A percentile compares a stretch with the other conserved stretches of the same genome.
These are phyloP conservation scores for Corynespora cassiicola DNA, from an alignment of 2,329 filamentous ascomycete species.

Conservation along the genomic window DNA sequence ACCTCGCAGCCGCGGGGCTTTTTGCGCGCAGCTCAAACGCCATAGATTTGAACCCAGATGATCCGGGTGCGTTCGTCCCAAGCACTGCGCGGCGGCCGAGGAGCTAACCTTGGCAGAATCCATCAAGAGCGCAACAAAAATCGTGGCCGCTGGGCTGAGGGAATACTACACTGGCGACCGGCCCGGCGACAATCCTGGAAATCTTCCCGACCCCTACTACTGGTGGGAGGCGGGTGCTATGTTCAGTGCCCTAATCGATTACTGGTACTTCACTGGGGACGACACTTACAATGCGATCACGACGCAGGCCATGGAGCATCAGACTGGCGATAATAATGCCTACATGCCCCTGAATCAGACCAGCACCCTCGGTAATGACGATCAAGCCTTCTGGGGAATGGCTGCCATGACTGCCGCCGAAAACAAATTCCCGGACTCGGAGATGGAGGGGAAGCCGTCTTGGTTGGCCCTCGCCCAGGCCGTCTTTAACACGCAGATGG, in stretches of 20 bases:
- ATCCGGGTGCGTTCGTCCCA: slow-evolving; percentile 19
- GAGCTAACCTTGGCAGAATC: slow-evolving; percentile 55
- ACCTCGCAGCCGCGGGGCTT: slow-evolving; percentile 20
- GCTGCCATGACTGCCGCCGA: slow-evolving; percentile 71
- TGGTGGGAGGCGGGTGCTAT: slow-evolving; percentile 42
- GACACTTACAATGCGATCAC: slow-evolving; percentile 41
- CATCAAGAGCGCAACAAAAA: slow-evolving; percentile 64
- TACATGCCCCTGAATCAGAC: slow-evolving; percentile 80
- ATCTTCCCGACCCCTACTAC: slow-evolving; percentile 49
- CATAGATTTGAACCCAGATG: slow-evolving; percentile 24
- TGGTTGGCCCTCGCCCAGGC: slow-evolving; percentile 73
- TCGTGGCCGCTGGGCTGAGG: slow-evolving; percentile 66
- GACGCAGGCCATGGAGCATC: slow-evolving; percentile 68
- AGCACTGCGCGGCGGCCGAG: neutral
- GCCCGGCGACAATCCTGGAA: slow-evolving; percentile 61
- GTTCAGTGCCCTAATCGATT: slow-evolving; percentile 40
- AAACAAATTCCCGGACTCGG: slow-evolving; percentile 64
- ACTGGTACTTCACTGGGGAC: slow-evolving; percentile 47
- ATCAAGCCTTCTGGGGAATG: slow-evolving; percentile 75
- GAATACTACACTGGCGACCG: slow-evolving; percentile 67
- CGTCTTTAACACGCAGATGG: slow-evolving; percentile 72
- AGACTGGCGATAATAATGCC: slow-evolving; percentile 73
- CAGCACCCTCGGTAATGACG: slow-evolving; percentile 68
- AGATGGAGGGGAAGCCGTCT: slow-evolving; percentile 55
- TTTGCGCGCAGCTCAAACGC: slow-evolving; percentile 22